phyloP scores from a whole-genome alignment of 192 early-diverging fungal genomes.

The Mycoemilia scoparia region DNA sequence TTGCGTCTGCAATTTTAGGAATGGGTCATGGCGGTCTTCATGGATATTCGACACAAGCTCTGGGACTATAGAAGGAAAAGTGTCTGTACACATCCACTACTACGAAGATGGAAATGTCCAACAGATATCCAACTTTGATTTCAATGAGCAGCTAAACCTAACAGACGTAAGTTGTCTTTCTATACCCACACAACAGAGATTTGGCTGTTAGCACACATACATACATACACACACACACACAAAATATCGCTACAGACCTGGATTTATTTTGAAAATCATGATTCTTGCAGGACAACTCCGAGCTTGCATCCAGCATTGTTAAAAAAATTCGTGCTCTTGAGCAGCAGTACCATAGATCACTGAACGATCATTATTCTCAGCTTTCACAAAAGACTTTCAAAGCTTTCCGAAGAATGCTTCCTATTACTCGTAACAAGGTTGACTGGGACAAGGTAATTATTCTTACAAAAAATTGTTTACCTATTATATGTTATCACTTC shows the following conservation, averaged over 20 bases:
- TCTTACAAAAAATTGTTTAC: no score
- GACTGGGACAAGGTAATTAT: constrained; percentile 84
- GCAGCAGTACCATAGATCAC: constrained; percentile 58
- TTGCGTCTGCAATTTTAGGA: constrained; percentile 88
- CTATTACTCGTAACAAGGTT: constrained; percentile 78
- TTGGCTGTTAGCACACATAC: no score
- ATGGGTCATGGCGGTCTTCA: constrained; percentile 78
- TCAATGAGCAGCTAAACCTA: constrained; percentile 14
- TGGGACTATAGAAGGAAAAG: constrained; percentile 42
- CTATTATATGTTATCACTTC: no score
- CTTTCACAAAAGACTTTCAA: constrained; percentile 81
- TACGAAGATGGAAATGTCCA: constrained; percentile 99
- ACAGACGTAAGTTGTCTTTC: not conserved
- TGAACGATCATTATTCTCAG: constrained; percentile 68
- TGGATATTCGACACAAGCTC: constrained; percentile 51
- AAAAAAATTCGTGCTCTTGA: constrained; percentile 54
- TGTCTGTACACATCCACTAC: constrained; percentile 83
- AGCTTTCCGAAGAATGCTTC: constrained; percentile 69
- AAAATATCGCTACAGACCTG: no score
- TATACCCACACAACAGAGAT: no score
- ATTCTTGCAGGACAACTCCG: not conserved
- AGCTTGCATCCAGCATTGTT: constrained; percentile 34
- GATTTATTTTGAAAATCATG: no score
- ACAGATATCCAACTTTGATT: constrained; percentile 59
- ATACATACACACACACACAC: no score